phyloP scores from a whole-genome alignment of 345 rosid species.

The Kernera saxatilis region DNA sequence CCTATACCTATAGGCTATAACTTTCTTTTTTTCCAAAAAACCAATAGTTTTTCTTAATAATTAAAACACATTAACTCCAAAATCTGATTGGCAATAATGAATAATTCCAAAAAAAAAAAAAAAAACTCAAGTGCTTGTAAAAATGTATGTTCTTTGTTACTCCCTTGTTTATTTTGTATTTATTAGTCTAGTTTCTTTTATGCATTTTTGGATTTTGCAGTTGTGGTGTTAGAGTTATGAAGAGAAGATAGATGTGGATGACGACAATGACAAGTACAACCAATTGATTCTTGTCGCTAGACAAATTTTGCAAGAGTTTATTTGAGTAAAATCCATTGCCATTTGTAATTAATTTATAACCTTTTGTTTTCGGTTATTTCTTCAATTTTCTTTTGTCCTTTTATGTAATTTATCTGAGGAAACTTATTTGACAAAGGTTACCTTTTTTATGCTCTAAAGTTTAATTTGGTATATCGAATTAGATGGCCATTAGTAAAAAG shows the following conservation, averaged over 20 bases:
- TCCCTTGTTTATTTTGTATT: background rate
- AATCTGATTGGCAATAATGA: background rate
- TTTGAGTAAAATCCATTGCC: background rate
- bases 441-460: background rate
- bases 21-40: background rate
- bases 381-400: background rate
- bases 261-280: background rate
- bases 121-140: background rate
- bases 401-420: background rate
- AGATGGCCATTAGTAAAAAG: background rate
- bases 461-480: background rate
- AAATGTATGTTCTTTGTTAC: background rate
- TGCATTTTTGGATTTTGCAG: slow-evolving; percentile 32
- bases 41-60: background rate
- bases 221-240: slow-evolving; percentile 89
- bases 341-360: slow-evolving; percentile 10
- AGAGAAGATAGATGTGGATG: background rate
- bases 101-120: background rate
- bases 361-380: background rate
- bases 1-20: background rate
- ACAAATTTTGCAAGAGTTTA: background rate
- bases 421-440: background rate
- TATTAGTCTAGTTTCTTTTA: background rate
- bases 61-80: background rate
- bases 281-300: background rate